Base-by-base conservation (phyloP, 495 filamentous ascomycete species). In the Trichoderma erinaceum region DNA sequence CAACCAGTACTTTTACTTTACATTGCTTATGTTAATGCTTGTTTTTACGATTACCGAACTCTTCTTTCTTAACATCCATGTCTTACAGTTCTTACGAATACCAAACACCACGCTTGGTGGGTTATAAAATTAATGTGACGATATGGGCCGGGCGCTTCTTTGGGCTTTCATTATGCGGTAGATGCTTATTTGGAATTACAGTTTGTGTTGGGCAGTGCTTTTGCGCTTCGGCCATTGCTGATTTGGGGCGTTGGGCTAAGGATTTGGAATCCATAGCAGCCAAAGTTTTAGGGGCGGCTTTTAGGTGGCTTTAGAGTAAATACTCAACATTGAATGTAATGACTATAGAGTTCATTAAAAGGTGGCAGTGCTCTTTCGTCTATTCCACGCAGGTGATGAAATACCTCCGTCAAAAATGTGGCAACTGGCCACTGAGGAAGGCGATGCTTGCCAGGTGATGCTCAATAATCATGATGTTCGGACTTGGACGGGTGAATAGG, bases 371-470 rank as follows among this genome's bases (percentile, higher is more conserved):
- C 56, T 29, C 25, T 32, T 32, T 29, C 35, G 4, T 61, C 10
- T 18, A 61, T 13, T 4, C 16, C 13, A 10, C 18, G 23, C 56
- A 10, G 56, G 27, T 61, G 27, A 61, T 11, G 4, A 32, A 32
- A 29, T 61, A 27, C 56, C 56, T 32, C 44, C 44, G 44, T n/a
- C 44, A 15, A 15, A 13, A 12, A 4, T 13, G 44, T 6, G 44
- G 44, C 12, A 6, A 13, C n/a, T 48, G 15, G 43, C 68, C 50
- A 44, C 70, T 63, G 67, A 58, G 38, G 41, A 56, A 63, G 65
- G 65, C 65, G 52, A 61, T 61, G 56, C 25, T 13, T 61, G 12
- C 25, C 7, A 32, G 27, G 25, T 21, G 56, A 25, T 32, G 56
- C 16, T 61, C 56, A 29, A 32, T 23, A 61, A 61, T 32, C 13